phyloP scores from a whole-genome alignment of 129 eudicot species.

The Saposhnikovia divaricata region DNA sequence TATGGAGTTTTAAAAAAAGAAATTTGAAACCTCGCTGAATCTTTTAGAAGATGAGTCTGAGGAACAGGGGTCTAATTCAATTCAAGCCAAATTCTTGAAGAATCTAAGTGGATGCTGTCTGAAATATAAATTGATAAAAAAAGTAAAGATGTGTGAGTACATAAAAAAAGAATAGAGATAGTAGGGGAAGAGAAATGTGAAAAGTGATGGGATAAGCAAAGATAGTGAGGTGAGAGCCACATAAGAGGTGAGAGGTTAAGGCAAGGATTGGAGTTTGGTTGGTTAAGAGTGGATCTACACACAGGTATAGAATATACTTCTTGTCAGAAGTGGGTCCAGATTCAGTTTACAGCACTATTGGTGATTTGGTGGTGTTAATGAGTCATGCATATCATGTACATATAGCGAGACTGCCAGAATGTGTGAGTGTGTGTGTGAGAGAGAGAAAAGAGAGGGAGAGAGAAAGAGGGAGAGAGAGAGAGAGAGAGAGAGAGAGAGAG shows the following conservation, averaged over 20 bases:
- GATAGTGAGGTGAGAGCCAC: conserved; percentile 35
- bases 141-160: neutral
- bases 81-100: neutral
- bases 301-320: neutral
- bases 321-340: neutral
- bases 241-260: conserved; percentile 9
- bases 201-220: conserved; percentile 11
- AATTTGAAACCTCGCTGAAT: neutral
- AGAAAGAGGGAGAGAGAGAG: neutral
- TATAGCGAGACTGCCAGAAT: neutral
- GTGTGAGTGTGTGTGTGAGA: neutral
- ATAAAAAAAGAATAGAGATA: neutral
- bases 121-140: neutral
- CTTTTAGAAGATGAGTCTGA: neutral
- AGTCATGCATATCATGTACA: neutral
- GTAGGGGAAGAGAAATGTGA: neutral
- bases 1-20: neutral
- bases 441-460: too few relatives aligned
- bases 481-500: neutral
- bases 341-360: neutral
- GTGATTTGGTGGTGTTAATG: conserved; percentile 15
- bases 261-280: conserved; percentile 26
- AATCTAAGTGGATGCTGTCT: neutral
- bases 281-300: conserved; percentile 11
- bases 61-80: neutral